Base-by-base conservation (phyloP, 305 asterid genomes). In the Solanum aculeatissimum region DNA sequence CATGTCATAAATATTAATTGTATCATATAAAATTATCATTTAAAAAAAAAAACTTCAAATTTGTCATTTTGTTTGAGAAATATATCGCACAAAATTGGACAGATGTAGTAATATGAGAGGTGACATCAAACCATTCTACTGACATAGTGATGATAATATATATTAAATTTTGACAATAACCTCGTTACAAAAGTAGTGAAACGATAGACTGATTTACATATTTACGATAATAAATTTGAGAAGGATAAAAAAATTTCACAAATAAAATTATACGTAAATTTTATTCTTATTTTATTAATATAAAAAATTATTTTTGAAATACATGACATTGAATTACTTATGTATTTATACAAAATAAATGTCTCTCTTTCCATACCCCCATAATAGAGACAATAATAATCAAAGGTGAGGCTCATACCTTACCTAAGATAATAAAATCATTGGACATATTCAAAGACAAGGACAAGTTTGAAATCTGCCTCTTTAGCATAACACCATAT, bases 381-480 rank as follows among this genome's bases (percentile, higher is more conserved):
- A 11, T 7, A 74, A 74, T 27, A 58, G 57, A 82, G 69, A 57
- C 82, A 75, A 74, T 25, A 74, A 74, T 74, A 74, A 74, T 25
- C 42, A 69, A n/a, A 66, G n/a, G 57, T 63, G 84, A 57, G 66
- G 80, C 49, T 86, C 86, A 77, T 80, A 29, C 54, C 42, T 68
- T 40, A 81, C 45, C 51, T 38, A 40, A 40, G 32, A 38, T 19
- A 9, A 55, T 47, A 35, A 68, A 42, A 84, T 40, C 11, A 71
- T 3, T 74, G 79, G 62, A 68, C 81, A 85, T 25, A 77, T 72
- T 70, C 82, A 74, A 81, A 65, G 80, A 35, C 80, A 83, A 29
- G 27, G 21, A 83, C 75, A 78, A 80, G 38, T 69, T 75, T 69
- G 68, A 84, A 85, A 87, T 57, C 81, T 82, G 47, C 29, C 58